phyloP scores from a whole-genome alignment of 2,329 filamentous ascomycete species.

The Penicillium vulpinum region DNA sequence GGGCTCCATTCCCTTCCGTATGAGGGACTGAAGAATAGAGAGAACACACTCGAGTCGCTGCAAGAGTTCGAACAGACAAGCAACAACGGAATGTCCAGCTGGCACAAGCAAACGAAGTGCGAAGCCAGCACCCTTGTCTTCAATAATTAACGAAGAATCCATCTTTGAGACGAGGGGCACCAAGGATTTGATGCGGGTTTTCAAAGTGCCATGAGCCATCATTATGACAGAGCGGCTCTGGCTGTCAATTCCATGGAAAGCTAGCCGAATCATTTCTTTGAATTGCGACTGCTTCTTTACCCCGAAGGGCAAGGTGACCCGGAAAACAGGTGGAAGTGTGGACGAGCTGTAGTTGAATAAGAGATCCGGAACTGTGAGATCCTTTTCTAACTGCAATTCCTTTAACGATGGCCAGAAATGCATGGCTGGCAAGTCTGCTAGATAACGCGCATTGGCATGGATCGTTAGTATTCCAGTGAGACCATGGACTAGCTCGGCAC shows the following conservation, averaged over 20 bases:
- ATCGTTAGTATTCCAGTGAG: conserved; percentile 41
- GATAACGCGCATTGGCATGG: conserved; percentile 38
- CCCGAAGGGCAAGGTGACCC: conserved; percentile 29
- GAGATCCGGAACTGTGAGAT: conserved; percentile 38
- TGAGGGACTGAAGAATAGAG: conserved; percentile 37
- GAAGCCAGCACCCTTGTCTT: conserved; percentile 36
- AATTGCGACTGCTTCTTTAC: conserved; percentile 31
- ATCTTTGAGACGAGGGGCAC: conserved; percentile 27
- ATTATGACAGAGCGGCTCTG: conserved; percentile 34
- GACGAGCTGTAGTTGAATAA: conserved; percentile 34
- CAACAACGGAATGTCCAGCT: conserved; percentile 37
- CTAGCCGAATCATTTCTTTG: conserved; percentile 38
- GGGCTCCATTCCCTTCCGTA: conserved; percentile 33
- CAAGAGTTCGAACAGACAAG: conserved; percentile 37
- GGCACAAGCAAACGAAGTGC: conserved; percentile 40
- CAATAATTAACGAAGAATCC: conserved; percentile 36
- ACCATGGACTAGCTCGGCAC: conserved; percentile 37
- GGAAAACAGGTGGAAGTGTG: conserved; percentile 33
- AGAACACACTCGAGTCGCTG: conserved; percentile 42
- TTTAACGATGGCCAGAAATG: conserved; percentile 32
- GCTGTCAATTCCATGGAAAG: conserved; percentile 41
- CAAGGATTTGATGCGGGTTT: conserved; percentile 28
- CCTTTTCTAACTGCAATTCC: conserved; percentile 32
- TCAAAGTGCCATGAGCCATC: conserved; percentile 39
- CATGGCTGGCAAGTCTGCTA: conserved; percentile 31